These are phyloP conservation scores for Tetrahymena malaccensis DNA, from an alignment of 73 alveolate genomes.

Conservation along the genomic window DNA sequence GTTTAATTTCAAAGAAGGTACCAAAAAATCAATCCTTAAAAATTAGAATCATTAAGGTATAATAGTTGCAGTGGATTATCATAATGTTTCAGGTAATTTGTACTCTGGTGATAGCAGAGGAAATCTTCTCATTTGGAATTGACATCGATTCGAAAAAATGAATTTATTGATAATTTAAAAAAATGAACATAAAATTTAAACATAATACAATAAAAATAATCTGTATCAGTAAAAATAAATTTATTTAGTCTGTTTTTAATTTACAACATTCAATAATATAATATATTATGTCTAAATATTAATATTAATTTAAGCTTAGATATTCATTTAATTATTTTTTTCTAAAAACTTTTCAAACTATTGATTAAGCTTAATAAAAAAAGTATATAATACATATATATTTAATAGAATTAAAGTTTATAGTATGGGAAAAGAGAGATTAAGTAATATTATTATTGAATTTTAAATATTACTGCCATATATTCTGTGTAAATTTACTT, in stretches of 20 bases:
- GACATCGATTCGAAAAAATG: background rate
- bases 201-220: too few species aligned
- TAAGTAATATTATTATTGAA: background rate
- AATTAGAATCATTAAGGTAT: slow-evolving; percentile 17
- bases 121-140: slow-evolving; percentile 30
- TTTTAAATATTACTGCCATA: background rate
- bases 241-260: too few species aligned
- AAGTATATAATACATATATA: background rate
- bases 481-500: background rate
- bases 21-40: background rate
- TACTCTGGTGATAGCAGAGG: slow-evolving; percentile 36
- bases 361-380: background rate
- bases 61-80: slow-evolving; percentile 12
- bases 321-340: too few species aligned
- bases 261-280: too few species aligned
- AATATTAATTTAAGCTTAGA: background rate
- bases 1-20: background rate
- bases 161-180: too few species aligned
- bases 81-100: slow-evolving; percentile 32
- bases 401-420: background rate
- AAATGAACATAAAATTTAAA: too few species aligned
- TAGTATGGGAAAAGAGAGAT: background rate
- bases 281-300: background rate
- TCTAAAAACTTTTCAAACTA: background rate
- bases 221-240: too few species aligned